phyloP scores from a whole-genome alignment of 129 eudicot genomes.

The Deinandra increscens region DNA sequence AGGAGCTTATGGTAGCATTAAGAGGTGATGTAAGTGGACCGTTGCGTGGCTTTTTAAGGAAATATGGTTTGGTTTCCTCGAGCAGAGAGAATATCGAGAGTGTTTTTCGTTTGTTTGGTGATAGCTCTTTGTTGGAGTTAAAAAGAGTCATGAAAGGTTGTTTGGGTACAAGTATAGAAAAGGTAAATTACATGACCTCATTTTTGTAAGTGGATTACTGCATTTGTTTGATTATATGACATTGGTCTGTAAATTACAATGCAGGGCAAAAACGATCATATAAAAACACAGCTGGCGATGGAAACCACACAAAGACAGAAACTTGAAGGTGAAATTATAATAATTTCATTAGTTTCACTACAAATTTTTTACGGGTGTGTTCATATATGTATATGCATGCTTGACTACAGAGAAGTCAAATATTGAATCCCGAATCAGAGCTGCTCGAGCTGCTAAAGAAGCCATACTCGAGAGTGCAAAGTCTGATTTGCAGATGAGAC shows the following conservation, averaged over 20 bases:
- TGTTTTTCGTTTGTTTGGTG: conserved; percentile 37
- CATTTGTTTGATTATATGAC: background rate
- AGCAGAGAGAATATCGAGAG: conserved; percentile 32
- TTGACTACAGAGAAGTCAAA: conserved; percentile 31
- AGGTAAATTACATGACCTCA: conserved; percentile 21
- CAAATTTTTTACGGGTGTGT: background rate
- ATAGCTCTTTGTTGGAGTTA: conserved; percentile 38
- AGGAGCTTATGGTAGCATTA: conserved; percentile 27
- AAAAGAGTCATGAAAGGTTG: conserved; percentile 38
- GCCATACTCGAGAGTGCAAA: conserved; percentile 34
- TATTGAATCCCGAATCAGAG: conserved; percentile 36
- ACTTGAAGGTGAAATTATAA: conserved; percentile 31
- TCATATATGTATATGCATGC: background rate
- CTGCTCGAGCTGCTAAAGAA: conserved; percentile 43
- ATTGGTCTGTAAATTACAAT: background rate
- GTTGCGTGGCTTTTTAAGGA: conserved; percentile 34
- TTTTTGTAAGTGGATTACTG: conserved; percentile 15
- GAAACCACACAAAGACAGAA: conserved; percentile 24
- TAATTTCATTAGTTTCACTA: background rate
- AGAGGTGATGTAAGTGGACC: conserved; percentile 39
- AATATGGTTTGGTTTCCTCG: conserved; percentile 32
- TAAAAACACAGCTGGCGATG: conserved; percentile 12
- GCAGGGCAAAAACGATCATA: conserved; percentile 27
- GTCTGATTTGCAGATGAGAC: conserved; percentile 40
- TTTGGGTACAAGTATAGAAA: conserved; percentile 30